These are phyloP conservation scores for Nakazawaea wyomingensis DNA, from an alignment of 805 yeast species.

Conservation along the genomic window DNA sequence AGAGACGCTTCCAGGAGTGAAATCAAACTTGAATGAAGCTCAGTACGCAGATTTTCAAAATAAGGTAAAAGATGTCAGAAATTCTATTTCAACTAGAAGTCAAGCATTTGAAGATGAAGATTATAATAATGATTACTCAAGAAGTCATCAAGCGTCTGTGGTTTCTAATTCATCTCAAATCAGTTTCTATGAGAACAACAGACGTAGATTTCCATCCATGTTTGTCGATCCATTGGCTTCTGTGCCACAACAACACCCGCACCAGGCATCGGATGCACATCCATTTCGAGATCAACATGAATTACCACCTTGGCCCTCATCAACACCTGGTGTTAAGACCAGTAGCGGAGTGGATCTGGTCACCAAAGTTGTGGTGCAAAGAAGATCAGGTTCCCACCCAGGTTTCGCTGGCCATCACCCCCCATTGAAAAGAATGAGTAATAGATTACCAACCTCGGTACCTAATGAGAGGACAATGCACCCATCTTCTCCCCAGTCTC, in stretches of 20 bases:
- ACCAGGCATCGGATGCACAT: too few relatives aligned
- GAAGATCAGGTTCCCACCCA: constrained; percentile 16
- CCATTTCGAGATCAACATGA: constrained; percentile 12
- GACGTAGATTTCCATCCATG: constrained; percentile 43
- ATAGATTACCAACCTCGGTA: constrained; percentile 17
- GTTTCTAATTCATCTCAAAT: constrained; percentile 12
- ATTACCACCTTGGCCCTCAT: constrained; percentile 10
- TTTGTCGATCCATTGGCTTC: constrained; percentile 47
- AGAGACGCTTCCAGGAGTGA: constrained; percentile 6
- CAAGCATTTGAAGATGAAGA: constrained; percentile 3
- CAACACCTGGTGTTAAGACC: too few relatives aligned
- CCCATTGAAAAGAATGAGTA: constrained; percentile 9
- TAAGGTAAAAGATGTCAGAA: background rate
- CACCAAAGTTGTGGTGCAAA: constrained; percentile 10
- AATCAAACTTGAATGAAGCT: constrained; percentile 22
- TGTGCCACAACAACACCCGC: constrained; percentile 25
- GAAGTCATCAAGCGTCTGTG: constrained; percentile 9
- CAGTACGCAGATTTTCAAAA: constrained; percentile 15
- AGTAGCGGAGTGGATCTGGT: too few relatives aligned
- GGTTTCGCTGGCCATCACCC: constrained; percentile 11
- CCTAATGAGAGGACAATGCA: constrained; percentile 16
- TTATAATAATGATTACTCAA: background rate
- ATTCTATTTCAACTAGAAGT: background rate
- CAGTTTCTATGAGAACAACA: constrained; percentile 14
- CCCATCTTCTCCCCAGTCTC: background rate